Evolutionary conservation across 2,329 filamentous ascomycete genomes (phyloP), one percentile per base, ranked within the genome.

Genomic region (Pestalotiopsis sp.): DNA sequence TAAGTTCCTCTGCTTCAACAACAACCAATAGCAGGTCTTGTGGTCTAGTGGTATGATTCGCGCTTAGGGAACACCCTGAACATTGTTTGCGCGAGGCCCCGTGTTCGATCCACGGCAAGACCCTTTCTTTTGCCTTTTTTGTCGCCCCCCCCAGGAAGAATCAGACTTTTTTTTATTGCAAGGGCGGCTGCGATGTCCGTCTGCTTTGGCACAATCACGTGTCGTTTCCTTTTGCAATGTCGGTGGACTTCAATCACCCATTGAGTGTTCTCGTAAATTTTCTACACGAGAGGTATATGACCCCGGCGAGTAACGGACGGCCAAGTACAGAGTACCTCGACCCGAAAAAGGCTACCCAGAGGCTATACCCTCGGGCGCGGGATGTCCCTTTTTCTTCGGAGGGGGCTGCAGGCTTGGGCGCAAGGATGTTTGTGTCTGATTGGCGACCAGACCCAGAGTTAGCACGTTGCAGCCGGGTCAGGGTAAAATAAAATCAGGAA

Each of bases 351-450:
- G 64, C 41, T 17, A 49, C 14, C 66, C 64, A 39, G 68, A 65
- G 63, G 52, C 66, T 68, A 69, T 69, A 68, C 57, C 25, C 58
- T 61, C 25, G 39, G 58, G 66, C 65, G 66, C 70, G 70, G 70
- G 70, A 71, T 67, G 61, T 68, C 70, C 70, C 68, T 58, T 31
- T 58, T 58, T 31, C 25, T 58, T 71, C 67, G 68, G 64, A 57
- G 52, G 38, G 39, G 41, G 58, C 60, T 45, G 64, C 63, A 65
- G 57, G 63, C 45, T n/a, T 59, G 70, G 66, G 61, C 27, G 23
- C 45, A 49, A 49, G 45, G 45, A 49, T 49, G 45, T 14, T 49
- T 49, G 14, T 49, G 45, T 49, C 45, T 49, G 13, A 17, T 14
- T 49, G 45, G 45, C 45, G 13, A 49, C 45, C 45, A 49, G 45